Percentiles rank a stretch among this genome's conserved stretches.
phyloP scores from a whole-genome alignment of 2,329 filamentous ascomycete species.

The Apiospora rasikravindrae region DNA sequence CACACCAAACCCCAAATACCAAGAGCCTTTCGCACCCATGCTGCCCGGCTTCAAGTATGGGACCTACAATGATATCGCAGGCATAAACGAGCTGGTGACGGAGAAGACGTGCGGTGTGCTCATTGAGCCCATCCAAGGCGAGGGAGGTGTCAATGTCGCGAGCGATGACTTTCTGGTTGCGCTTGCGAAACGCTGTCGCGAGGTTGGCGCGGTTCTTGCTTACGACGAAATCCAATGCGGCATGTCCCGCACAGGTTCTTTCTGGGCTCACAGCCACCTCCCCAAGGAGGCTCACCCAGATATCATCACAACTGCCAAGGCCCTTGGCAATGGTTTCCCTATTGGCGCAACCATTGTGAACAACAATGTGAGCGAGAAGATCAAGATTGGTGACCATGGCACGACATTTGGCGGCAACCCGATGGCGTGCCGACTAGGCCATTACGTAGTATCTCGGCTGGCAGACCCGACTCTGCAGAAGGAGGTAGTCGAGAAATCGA shows the following conservation, averaged over 20 bases:
- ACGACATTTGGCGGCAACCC: conserved; percentile 96
- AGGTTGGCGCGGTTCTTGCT: conserved; percentile 87
- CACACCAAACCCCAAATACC: conserved; percentile 97
- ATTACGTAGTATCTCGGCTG: conserved; percentile 82
- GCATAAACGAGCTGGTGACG: conserved; percentile 75
- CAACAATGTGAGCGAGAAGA: conserved; percentile 67
- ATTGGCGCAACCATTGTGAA: conserved; percentile 80
- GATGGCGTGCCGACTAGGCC: conserved; percentile 80
- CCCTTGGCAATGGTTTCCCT: conserved; percentile 94
- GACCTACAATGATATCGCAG: conserved; percentile 79
- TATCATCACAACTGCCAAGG: conserved; percentile 92
- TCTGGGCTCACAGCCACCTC: conserved; percentile 86
- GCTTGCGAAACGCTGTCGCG: conserved; percentile 82
- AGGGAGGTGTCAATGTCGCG: conserved; percentile 89
- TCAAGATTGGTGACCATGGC: conserved; percentile 79
- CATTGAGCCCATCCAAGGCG: conserved; percentile 95
- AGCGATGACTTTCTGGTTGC: conserved; percentile 82
- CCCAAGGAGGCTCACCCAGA: conserved; percentile 85
- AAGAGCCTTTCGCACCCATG: conserved; percentile 94
- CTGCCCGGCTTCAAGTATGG: conserved; percentile 90
- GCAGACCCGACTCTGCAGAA: conserved; percentile 72
- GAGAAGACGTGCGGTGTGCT: conserved; percentile 92
- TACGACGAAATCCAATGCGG: conserved; percentile 99
- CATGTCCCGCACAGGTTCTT: conserved; percentile 79
- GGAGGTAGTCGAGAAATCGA: conserved; percentile 69